These are phyloP conservation scores for Hypoxylon sp. DNA, from an alignment of 2,329 filamentous ascomycete species.

Conservation along the genomic window DNA sequence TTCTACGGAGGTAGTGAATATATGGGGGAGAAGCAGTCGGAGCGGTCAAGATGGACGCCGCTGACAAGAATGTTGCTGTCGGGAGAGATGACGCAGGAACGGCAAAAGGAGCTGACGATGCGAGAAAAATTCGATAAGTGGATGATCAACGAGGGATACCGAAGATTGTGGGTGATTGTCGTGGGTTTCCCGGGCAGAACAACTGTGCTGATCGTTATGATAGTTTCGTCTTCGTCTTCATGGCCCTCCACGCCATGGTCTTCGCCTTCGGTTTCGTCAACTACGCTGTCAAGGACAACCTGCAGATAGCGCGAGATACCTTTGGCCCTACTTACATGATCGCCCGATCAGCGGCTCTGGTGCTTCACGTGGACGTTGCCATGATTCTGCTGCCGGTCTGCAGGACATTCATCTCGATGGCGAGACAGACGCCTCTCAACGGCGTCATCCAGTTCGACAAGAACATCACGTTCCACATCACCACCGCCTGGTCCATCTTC, in stretches of 20 bases:
- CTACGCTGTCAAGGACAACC: conserved; percentile 79
- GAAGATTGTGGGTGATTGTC: conserved; percentile 70
- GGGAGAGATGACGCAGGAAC: conserved; percentile 80
- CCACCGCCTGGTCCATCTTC: conserved; percentile 85
- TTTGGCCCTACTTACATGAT: conserved; percentile 82
- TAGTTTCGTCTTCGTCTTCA: conserved; percentile 80
- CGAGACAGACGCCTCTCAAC: conserved; percentile 81
- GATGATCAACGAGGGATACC: conserved; percentile 90
- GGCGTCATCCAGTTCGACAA: conserved; percentile 89
- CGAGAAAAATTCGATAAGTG: conserved; percentile 81
- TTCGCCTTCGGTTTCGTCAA: conserved; percentile 84
- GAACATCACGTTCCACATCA: conserved; percentile 89
- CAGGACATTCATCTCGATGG: conserved; percentile 82
- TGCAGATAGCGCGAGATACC: conserved; percentile 68
- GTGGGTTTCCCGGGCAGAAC: conserved; percentile 22
- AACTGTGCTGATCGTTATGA: conserved; percentile 32
- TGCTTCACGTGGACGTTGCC: conserved; percentile 82
- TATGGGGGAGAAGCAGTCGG: conserved; percentile 59
- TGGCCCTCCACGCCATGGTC: conserved; percentile 75
- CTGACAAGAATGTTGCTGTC: conserved; percentile 84
- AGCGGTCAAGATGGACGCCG: conserved; percentile 83
- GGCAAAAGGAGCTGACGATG: conserved; percentile 70
- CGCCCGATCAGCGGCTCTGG: conserved; percentile 76
- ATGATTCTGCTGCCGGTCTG: conserved; percentile 84
- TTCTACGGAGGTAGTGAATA: conserved; percentile 46